phyloP scores from a whole-genome alignment of 495 filamentous ascomycete genomes.

The Pseudoneurospora amorphoporcata region DNA sequence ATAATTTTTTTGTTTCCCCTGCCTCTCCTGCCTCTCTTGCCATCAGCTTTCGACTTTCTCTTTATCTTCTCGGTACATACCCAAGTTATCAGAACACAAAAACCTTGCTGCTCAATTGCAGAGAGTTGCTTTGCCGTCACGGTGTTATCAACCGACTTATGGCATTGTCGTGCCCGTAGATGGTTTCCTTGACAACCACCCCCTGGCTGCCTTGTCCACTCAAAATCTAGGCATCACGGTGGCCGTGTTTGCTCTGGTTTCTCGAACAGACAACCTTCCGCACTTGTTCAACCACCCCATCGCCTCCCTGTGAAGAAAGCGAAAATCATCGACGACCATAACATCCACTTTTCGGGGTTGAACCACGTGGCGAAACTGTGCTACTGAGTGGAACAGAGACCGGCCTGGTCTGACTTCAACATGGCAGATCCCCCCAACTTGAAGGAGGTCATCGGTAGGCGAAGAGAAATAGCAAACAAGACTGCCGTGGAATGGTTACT shows the following conservation, averaged over 20 bases:
- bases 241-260: background rate
- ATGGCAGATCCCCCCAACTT: slow-evolving; percentile 13
- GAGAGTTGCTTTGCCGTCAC: background rate
- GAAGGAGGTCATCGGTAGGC: slow-evolving; percentile 17
- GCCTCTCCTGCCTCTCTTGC: too few relatives aligned
- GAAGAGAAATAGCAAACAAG: background rate
- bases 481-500: background rate
- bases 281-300: background rate
- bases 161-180: background rate
- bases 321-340: background rate
- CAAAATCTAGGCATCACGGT: background rate
- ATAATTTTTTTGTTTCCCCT: too few relatives aligned
- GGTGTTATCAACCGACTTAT: background rate
- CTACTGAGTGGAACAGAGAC: background rate
- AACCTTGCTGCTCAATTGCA: background rate
- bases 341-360: background rate
- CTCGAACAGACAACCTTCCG: background rate
- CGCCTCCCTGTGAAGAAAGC: background rate
- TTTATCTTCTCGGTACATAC: background rate
- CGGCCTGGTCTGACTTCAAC: background rate
- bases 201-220: background rate
- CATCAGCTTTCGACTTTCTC: too few relatives aligned
- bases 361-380: background rate
- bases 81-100: background rate
- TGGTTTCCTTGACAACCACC: background rate